Evolutionary conservation across 2,329 filamentous ascomycete species (phyloP).

Genomic region (Pyrenochaeta sp.): DNA sequence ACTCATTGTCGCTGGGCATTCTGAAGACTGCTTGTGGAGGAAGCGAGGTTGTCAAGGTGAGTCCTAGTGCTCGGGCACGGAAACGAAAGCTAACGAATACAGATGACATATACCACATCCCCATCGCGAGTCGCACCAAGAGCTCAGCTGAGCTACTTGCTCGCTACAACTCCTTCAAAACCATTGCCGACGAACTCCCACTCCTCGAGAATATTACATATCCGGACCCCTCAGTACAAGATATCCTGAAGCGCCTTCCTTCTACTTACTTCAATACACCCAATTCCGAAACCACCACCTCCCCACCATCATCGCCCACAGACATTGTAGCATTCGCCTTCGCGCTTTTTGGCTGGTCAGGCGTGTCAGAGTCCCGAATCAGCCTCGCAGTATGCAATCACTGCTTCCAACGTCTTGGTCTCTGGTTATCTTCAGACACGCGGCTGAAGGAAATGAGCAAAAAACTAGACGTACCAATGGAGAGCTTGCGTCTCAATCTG

Average conservation of each 20-base stretch:
- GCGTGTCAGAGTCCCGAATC: slow-evolving; percentile 67
- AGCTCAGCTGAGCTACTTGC: slow-evolving; percentile 49
- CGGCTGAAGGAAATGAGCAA: slow-evolving; percentile 45
- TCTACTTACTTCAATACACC: slow-evolving; percentile 31
- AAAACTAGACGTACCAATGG: slow-evolving; percentile 41
- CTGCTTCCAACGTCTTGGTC: slow-evolving; percentile 85
- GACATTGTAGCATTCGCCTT: slow-evolving; percentile 42
- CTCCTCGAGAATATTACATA: slow-evolving; percentile 44
- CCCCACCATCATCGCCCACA: slow-evolving; percentile 27
- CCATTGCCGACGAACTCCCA: slow-evolving; percentile 45
- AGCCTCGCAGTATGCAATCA: slow-evolving; percentile 82
- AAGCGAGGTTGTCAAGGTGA: slow-evolving; percentile 85
- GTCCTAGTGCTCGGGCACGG: slow-evolving; percentile 18
- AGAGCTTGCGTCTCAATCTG: slow-evolving; percentile 45
- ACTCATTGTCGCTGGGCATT: slow-evolving; percentile 77
- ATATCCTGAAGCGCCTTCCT: slow-evolving; percentile 37
- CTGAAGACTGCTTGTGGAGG: slow-evolving; percentile 85
- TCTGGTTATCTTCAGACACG: slow-evolving; percentile 80
- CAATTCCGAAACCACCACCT: slow-evolving; percentile 16
- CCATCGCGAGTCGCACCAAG: slow-evolving; percentile 48
- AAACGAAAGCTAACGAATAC: slow-evolving; percentile 10
- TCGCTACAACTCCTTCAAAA: slow-evolving; percentile 51
- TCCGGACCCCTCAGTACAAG: slow-evolving; percentile 36
- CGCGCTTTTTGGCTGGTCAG: slow-evolving; percentile 59
- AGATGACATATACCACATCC: slow-evolving; percentile 71